Percentiles rank a stretch among this genome's conserved stretches.
phyloP scores from a whole-genome alignment of 768 basidiomycete species.

The Tricholomella constricta region DNA sequence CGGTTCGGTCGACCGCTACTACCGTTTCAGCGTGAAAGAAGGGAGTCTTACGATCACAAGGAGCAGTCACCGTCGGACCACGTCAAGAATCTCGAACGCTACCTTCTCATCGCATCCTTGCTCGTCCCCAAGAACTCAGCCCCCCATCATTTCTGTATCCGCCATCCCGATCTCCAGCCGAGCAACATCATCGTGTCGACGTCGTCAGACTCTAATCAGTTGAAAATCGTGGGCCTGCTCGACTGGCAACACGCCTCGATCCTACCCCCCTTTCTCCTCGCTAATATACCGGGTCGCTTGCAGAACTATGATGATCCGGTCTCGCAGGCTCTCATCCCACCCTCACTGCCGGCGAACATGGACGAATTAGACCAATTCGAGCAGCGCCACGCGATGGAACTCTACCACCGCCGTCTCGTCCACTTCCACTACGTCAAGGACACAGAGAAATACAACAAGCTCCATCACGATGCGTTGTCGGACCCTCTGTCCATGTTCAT shows the following conservation, averaged over 20 bases:
- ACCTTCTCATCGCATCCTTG: slow-evolving; percentile 47
- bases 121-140: slow-evolving; percentile 42
- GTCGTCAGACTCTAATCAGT: slow-evolving; percentile 45
- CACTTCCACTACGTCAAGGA: slow-evolving; percentile 50
- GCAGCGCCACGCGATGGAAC: slow-evolving; percentile 30
- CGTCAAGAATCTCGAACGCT: slow-evolving; percentile 49
- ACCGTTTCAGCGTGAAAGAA: slow-evolving; percentile 43
- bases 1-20: slow-evolving; percentile 49
- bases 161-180: slow-evolving; percentile 52
- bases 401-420: slow-evolving; percentile 48
- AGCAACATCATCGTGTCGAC: slow-evolving; percentile 50
- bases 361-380: slow-evolving; percentile 41
- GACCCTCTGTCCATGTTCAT: slow-evolving; percentile 37
- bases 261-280: slow-evolving; percentile 52
- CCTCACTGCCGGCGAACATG: slow-evolving; percentile 45
- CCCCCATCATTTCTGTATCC: slow-evolving; percentile 48
- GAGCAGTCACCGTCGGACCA: slow-evolving; percentile 44
- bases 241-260: slow-evolving; percentile 61
- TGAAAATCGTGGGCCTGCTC: slow-evolving; percentile 42
- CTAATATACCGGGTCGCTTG: slow-evolving; percentile 42
- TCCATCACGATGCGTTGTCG: slow-evolving; percentile 40
- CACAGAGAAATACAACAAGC: slow-evolving; percentile 47
- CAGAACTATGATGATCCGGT: slow-evolving; percentile 49
- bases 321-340: slow-evolving; percentile 39
- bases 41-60: slow-evolving; percentile 46